Conservation (phyloP, 1,284 basidiomycete genomes). For the Pseudozyma flocculosa region DNA sequence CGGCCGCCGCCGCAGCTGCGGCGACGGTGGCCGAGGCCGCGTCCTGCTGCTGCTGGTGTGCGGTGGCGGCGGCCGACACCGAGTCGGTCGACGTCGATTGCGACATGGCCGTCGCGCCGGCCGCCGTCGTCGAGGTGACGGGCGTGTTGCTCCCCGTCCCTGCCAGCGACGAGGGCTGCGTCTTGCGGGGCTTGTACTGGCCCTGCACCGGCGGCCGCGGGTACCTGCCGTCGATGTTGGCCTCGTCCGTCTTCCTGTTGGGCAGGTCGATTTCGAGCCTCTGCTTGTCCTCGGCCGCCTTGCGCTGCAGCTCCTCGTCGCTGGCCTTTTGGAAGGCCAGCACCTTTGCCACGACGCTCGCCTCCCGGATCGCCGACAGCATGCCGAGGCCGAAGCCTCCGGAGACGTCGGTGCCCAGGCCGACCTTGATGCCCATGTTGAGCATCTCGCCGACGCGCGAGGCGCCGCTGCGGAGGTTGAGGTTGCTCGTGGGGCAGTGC, state of each 20-base stretch:
- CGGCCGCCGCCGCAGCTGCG: no score
- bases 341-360: slow-evolving; percentile 79
- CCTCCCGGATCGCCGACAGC: slow-evolving; percentile 76
- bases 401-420: slow-evolving; percentile 83
- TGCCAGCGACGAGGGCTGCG: slow-evolving; percentile 5
- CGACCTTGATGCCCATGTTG: slow-evolving; percentile 80
- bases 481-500: slow-evolving; percentile 86
- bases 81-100: slow-evolving; percentile 10
- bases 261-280: slow-evolving; percentile 9
- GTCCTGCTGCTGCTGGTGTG: not conserved
- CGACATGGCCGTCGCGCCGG: slow-evolving; percentile 6
- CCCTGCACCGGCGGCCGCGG: slow-evolving; percentile 29
- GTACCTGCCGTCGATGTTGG: slow-evolving; percentile 25
- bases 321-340: slow-evolving; percentile 58
- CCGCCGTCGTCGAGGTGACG: slow-evolving; percentile 8
- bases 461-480: slow-evolving; percentile 81
- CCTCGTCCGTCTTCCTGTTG: slow-evolving; percentile 10
- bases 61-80: not conserved
- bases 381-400: slow-evolving; percentile 86
- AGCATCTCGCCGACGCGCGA: slow-evolving; percentile 76
- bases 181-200: slow-evolving; percentile 26
- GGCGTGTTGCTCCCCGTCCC: no score
- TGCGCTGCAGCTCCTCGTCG: slow-evolving; percentile 11
- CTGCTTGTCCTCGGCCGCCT: slow-evolving; percentile 21
- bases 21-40: not conserved